phyloP scores from a whole-genome alignment of 768 basidiomycete genomes.

The Mycena chlorophos region DNA sequence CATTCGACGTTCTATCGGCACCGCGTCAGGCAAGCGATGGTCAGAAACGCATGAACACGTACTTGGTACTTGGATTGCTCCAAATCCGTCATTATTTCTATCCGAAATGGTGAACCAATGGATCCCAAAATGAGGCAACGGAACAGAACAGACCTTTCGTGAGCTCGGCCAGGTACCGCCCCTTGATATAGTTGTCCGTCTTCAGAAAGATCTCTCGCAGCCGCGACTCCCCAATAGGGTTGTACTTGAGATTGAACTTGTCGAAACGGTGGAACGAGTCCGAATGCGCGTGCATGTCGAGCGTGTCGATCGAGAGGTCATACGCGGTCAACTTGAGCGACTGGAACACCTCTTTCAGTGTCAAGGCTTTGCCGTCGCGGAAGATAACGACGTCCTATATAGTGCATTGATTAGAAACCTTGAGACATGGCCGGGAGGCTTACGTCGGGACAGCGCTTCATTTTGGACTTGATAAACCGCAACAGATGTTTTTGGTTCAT shows the following conservation, averaged over 20 bases:
- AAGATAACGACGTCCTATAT: constrained; percentile 96
- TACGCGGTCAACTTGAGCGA: constrained; percentile 94
- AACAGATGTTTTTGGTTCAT: constrained; percentile 99
- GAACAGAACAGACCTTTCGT: constrained; percentile 65
- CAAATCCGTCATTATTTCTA: constrained; percentile 96
- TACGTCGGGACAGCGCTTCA: constrained; percentile 85
- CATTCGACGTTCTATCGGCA: constrained; percentile 80
- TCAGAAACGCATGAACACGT: neutral
- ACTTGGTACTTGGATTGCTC: constrained; percentile 96
- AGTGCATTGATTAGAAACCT: neutral
- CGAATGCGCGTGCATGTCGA: constrained; percentile 99
- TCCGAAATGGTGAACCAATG: neutral
- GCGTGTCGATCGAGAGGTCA: constrained; percentile 96
- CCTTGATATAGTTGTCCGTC: constrained; percentile 93
- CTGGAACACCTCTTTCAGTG: constrained; percentile 92
- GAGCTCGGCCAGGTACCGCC: constrained; percentile 91
- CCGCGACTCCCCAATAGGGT: constrained; percentile 93
- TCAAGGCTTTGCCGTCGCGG: constrained; percentile 87
- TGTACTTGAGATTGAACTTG: constrained; percentile 97
- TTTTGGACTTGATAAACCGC: constrained; percentile 98
- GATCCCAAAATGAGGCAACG: neutral
- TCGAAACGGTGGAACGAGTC: constrained; percentile 99
- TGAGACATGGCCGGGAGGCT: constrained; percentile 18
- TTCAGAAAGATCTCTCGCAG: constrained; percentile 97
- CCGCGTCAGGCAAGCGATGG: neutral